Evolutionary conservation across 2,329 filamentous ascomycete species (phyloP).

Genomic region (Endothia cerciana): DNA sequence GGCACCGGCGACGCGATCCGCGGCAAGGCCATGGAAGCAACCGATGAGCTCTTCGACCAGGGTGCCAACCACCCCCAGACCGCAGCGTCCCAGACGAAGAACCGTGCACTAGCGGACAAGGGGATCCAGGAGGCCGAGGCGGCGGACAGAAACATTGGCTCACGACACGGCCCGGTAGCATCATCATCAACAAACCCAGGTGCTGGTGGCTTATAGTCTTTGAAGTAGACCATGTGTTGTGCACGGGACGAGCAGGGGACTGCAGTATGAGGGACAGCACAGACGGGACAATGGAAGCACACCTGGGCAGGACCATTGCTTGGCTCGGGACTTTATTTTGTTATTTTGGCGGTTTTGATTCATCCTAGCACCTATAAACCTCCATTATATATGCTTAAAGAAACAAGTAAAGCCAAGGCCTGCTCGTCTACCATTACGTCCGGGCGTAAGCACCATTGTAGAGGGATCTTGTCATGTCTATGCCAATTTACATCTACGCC

Average conservation of each 20-base stretch:
- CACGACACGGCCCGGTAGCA: slow-evolving; percentile 30
- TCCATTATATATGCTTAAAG: not conserved
- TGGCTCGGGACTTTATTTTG: not conserved
- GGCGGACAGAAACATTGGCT: slow-evolving; percentile 37
- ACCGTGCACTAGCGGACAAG: slow-evolving; percentile 39
- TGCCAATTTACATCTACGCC: no score
- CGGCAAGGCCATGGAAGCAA: slow-evolving; percentile 35
- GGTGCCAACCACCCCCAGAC: slow-evolving; percentile 34
- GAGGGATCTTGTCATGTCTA: no score
- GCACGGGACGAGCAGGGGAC: not conserved
- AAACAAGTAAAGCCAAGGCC: not conserved
- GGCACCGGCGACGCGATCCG: slow-evolving; percentile 39
- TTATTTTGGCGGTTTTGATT: not conserved
- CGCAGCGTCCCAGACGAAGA: slow-evolving; percentile 34
- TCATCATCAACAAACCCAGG: no score
- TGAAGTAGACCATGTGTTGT: not conserved
- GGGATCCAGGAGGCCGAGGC: slow-evolving; percentile 41
- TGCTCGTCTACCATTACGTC: not conserved
- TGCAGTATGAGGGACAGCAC: no score
- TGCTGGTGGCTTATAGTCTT: no score
- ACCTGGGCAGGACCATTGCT: not conserved
- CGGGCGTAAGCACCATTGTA: no score
- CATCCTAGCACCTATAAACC: not conserved
- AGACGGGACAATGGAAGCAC: not conserved
- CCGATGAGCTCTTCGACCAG: slow-evolving; percentile 37